Conservation (phyloP, 768 basidiomycete genomes). For the Tricholoma hemisulphureum region DNA sequence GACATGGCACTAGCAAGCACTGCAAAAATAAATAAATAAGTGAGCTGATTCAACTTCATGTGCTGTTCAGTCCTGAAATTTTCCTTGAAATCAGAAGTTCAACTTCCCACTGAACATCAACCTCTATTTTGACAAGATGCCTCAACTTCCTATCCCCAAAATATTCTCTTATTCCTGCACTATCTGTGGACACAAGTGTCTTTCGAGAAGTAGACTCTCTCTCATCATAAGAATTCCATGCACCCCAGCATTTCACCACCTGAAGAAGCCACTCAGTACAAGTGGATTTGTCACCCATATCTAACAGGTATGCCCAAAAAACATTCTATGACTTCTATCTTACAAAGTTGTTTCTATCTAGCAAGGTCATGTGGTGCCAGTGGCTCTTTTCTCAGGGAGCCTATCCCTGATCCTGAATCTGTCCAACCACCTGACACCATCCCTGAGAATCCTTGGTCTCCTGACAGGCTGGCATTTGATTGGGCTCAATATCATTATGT, state of each 20-base stretch:
- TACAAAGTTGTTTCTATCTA: neutral
- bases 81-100: no score
- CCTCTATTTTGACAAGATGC: no score
- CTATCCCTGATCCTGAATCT: neutral
- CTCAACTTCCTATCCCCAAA: neutral
- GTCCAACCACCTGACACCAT: neutral
- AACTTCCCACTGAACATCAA: neutral
- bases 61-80: no score
- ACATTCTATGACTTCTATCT: neutral
- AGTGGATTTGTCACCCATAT: constrained; percentile 6
- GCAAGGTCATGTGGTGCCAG: constrained; percentile 10
- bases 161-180: neutral
- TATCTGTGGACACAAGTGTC: constrained; percentile 5
- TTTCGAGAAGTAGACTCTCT: constrained; percentile 5
- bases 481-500: no score
- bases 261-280: constrained; percentile 2
- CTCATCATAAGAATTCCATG: constrained; percentile 1
- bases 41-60: no score
- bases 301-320: constrained; percentile 12
- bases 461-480: no score
- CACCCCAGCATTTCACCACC: no score
- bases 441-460: constrained; percentile 3
- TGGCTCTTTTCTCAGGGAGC: constrained; percentile 1
- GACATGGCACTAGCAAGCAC: no score
- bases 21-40: no score